phyloP scores from a whole-genome alignment of 148 eudicot genomes.

The Nyssa sinensis region DNA sequence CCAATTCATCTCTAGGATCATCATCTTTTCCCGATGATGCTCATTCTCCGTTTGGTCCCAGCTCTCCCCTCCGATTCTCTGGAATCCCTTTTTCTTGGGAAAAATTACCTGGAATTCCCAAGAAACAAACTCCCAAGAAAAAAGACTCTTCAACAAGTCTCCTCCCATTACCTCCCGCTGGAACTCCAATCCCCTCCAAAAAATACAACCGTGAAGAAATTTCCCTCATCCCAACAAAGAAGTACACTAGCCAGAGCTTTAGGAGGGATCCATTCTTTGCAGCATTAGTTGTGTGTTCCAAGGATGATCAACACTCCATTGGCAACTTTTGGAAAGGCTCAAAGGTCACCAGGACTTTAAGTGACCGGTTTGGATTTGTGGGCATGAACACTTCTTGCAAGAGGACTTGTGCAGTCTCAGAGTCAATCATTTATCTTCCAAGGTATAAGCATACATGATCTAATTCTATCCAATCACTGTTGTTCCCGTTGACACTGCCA shows the following conservation, averaged over 20 bases:
- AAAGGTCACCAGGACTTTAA: conserved; percentile 29
- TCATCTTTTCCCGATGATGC: conserved; percentile 22
- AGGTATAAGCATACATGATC: conserved; percentile 13
- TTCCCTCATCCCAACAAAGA: conserved; percentile 3
- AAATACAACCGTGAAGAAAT: not conserved
- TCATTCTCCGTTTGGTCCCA: conserved; percentile 20
- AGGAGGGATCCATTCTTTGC: conserved; percentile 46
- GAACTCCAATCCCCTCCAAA: conserved; percentile 17
- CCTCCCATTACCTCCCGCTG: conserved; percentile 67
- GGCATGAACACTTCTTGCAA: conserved; percentile 48
- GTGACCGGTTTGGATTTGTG: conserved; percentile 38
- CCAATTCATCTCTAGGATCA: conserved; percentile 26
- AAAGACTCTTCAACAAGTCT: conserved; percentile 19
- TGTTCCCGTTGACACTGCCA: too few species aligned
- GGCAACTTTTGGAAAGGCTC: conserved; percentile 19
- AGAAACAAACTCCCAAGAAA: conserved; percentile 30
- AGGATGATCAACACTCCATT: conserved; percentile 28
- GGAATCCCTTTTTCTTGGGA: conserved; percentile 81
- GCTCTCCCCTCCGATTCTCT: conserved; percentile 18
- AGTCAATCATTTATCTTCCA: conserved; percentile 43
- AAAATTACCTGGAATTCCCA: conserved; percentile 70
- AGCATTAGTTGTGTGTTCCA: conserved; percentile 70
- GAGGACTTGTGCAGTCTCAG: conserved; percentile 45
- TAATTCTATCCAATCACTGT: not conserved
- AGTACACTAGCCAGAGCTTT: conserved; percentile 15